Evolutionary conservation across 2,329 filamentous ascomycete genomes (phyloP).

Genomic region (Colletotrichum higginsianum): DNA sequence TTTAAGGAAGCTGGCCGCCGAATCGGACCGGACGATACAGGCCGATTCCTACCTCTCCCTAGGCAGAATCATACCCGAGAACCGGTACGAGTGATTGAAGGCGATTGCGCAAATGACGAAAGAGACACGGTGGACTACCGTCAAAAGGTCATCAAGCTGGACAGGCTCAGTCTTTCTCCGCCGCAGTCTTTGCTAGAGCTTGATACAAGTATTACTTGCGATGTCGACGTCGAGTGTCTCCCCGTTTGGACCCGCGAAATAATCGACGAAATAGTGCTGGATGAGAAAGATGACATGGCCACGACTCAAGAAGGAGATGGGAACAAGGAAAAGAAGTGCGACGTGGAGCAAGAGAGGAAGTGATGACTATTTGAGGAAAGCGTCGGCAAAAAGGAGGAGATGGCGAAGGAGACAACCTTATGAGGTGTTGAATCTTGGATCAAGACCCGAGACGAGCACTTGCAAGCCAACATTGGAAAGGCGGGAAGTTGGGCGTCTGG

Average conservation of each 20-base stretch:
- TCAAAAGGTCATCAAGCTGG: not conserved
- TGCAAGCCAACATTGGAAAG: constrained; percentile 1
- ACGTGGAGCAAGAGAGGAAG: not conserved
- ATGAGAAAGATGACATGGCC: not conserved
- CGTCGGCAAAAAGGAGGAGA: not conserved
- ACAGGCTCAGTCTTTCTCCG: not conserved
- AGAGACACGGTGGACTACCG: not conserved
- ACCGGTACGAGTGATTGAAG: not conserved
- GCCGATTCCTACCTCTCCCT: constrained; percentile 51
- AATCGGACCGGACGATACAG: constrained; percentile 34
- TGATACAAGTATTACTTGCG: not conserved
- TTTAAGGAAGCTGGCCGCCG: constrained; percentile 55
- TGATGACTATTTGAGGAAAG: not conserved
- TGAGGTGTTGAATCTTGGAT: not conserved
- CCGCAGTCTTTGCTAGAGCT: not conserved
- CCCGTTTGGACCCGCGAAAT: constrained; percentile 13
- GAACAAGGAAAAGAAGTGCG: not conserved
- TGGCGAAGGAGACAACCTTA: not conserved
- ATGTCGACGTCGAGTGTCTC: constrained; percentile 6
- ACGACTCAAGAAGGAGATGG: not conserved
- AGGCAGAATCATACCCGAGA: constrained; percentile 43
- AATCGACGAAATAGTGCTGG: constrained; percentile 7
- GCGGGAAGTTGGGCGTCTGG: not conserved
- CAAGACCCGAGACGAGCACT: not conserved
- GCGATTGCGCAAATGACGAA: constrained; percentile 14